These are phyloP conservation scores for Peltaster fructicola DNA, from an alignment of 2,329 filamentous ascomycete species.

Conservation along the genomic window DNA sequence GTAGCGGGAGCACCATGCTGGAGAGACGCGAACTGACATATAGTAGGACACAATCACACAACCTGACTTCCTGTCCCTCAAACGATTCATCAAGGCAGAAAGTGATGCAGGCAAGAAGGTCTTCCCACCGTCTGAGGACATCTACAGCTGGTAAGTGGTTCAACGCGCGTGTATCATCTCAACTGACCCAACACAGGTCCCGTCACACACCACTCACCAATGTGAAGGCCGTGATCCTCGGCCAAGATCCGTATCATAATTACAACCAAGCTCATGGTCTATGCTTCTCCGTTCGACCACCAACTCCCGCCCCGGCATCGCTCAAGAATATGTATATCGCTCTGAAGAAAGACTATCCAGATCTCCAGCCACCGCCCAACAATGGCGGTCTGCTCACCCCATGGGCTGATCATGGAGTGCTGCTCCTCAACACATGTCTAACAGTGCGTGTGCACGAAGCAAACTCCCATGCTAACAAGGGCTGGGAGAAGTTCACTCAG, in stretches of 20 bases:
- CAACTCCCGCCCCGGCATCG: conserved; percentile 73
- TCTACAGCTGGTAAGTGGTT: conserved; percentile 72
- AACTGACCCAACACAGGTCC: conserved; percentile 43
- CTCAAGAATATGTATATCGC: conserved; percentile 86
- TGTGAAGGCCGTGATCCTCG: conserved; percentile 84
- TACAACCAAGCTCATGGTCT: conserved; percentile 89
- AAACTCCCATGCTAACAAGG: conserved; percentile 67
- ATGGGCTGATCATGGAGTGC: conserved; percentile 84
- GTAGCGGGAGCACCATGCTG: too few species aligned
- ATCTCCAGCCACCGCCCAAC: conserved; percentile 56
- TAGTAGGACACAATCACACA: conserved; percentile 67
- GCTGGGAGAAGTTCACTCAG: conserved; percentile 90
- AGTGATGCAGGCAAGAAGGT: conserved; percentile 55
- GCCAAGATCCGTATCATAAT: conserved; percentile 96
- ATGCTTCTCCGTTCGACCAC: conserved; percentile 84
- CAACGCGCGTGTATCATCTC: neutral
- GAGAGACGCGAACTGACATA: too few species aligned
- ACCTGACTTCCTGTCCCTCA: conserved; percentile 70
- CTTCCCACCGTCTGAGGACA: conserved; percentile 73
- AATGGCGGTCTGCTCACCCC: conserved; percentile 70
- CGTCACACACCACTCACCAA: conserved; percentile 74
- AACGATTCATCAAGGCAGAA: conserved; percentile 72
- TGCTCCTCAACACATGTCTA: conserved; percentile 86
- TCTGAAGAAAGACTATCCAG: conserved; percentile 73
- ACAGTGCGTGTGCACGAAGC: conserved; percentile 82